phyloP scores from a whole-genome alignment of 1,139 yeast species.

The Geotrichum carabidarum region DNA sequence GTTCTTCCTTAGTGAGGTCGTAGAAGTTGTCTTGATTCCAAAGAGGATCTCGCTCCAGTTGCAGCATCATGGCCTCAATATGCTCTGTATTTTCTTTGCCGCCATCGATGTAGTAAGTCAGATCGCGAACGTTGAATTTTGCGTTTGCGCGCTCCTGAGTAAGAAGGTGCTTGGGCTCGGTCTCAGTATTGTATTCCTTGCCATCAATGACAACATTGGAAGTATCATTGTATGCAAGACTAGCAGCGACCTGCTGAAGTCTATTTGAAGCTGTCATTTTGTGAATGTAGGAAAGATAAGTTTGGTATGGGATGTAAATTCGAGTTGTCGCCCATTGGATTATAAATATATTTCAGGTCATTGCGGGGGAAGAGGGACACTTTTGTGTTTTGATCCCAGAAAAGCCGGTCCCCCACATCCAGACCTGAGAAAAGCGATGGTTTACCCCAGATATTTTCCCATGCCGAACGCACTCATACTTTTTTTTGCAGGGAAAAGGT shows the following conservation, averaged over 20 bases:
- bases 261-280: background rate
- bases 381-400: background rate
- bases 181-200: conserved; percentile 23
- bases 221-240: conserved; percentile 3
- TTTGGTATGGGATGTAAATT: background rate
- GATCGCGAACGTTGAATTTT: conserved; percentile 40
- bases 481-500: too few relatives aligned
- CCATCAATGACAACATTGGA: conserved; percentile 26
- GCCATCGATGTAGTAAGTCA: conserved; percentile 49
- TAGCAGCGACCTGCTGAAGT: conserved; percentile 3
- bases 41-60: conserved; percentile 48
- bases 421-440: background rate
- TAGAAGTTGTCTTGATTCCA: conserved; percentile 45
- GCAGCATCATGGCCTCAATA: conserved; percentile 43
- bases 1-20: conserved; percentile 45
- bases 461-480: too few relatives aligned
- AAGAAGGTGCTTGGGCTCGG: conserved; percentile 24
- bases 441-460: background rate
- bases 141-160: conserved; percentile 43
- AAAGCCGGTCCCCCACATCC: background rate
- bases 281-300: background rate
- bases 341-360: background rate
- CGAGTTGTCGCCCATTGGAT: background rate
- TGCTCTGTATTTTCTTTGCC: conserved; percentile 41
- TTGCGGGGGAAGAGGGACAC: background rate